Conservation (phyloP, 495 filamentous ascomycete genomes). For the Lophiotrema nucula region DNA sequence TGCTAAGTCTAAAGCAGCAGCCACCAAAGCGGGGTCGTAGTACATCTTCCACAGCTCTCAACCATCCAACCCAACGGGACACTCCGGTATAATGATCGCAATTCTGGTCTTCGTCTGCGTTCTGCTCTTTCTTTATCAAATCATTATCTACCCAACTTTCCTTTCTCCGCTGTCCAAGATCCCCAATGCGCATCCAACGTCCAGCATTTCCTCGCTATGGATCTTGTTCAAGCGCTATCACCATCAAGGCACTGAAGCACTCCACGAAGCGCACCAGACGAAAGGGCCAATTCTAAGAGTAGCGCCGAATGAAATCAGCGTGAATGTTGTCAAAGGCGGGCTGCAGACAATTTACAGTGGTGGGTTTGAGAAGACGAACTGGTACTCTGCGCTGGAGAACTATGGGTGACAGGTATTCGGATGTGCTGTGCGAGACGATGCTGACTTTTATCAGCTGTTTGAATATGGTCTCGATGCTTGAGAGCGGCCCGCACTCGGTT, state of each 20-base stretch:
- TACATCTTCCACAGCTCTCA: too few species aligned
- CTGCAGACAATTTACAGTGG: neutral
- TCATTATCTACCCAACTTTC: neutral
- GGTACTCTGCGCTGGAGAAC: neutral
- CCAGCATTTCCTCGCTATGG: neutral
- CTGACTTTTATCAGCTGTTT: neutral
- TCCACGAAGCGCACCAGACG: neutral
- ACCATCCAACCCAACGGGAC: too few species aligned
- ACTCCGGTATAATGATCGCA: too few species aligned
- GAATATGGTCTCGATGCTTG: neutral
- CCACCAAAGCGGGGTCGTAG: too few species aligned
- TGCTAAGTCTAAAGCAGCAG: too few species aligned
- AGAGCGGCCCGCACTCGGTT: neutral
- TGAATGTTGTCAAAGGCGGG: neutral
- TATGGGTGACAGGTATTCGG: neutral
- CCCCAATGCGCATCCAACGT: neutral
- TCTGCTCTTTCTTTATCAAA: neutral
- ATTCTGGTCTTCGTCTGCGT: too few species aligned
- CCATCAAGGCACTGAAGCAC: neutral
- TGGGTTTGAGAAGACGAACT: neutral
- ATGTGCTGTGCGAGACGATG: too few species aligned
- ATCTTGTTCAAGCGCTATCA: neutral
- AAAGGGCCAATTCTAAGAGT: neutral
- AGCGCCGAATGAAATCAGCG: neutral
- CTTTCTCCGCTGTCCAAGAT: neutral